Conservation (phyloP, 768 basidiomycete genomes). For the Mycena latifolia region DNA sequence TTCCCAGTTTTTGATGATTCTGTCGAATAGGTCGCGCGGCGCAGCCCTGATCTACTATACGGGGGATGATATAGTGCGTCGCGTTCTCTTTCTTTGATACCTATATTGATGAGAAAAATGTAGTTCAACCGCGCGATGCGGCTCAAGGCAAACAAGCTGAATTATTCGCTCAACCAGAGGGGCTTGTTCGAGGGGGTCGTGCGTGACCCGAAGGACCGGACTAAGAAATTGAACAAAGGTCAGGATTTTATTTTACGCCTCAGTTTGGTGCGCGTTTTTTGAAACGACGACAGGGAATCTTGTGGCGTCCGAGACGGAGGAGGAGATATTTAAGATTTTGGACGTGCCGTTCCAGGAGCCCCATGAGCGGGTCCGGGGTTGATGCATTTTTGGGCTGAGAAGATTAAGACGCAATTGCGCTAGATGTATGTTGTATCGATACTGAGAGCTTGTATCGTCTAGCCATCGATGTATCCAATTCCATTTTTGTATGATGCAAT, state of each 20-base stretch:
- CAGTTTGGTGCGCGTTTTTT: not conserved
- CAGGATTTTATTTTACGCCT: conserved; percentile 39
- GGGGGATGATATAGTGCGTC: conserved; percentile 89
- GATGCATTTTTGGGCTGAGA: conserved; percentile 6
- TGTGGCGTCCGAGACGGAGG: conserved; percentile 86
- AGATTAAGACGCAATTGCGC: not conserved
- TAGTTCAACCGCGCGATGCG: conserved; percentile 94
- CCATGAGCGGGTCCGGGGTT: conserved; percentile 73
- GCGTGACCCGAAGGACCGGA: conserved; percentile 73
- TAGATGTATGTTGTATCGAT: not conserved
- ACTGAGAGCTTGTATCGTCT: too few relatives aligned
- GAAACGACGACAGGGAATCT: conserved; percentile 61
- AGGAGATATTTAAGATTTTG: conserved; percentile 86
- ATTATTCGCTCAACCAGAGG: conserved; percentile 89
- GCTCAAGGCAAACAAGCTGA: conserved; percentile 82
- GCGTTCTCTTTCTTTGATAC: conserved; percentile 8
- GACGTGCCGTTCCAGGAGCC: conserved; percentile 88
- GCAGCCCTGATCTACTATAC: conserved; percentile 95
- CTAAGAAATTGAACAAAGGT: conserved; percentile 72
- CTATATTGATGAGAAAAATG: not conserved
- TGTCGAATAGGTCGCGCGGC: conserved; percentile 64
- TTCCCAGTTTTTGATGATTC: not conserved
- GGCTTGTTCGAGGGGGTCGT: conserved; percentile 82
- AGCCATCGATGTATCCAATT: too few relatives aligned
- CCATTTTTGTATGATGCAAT: too few relatives aligned